Conservation (phyloP, 352 stramenopile species). For the Phytophthora gonapodyides region DNA sequence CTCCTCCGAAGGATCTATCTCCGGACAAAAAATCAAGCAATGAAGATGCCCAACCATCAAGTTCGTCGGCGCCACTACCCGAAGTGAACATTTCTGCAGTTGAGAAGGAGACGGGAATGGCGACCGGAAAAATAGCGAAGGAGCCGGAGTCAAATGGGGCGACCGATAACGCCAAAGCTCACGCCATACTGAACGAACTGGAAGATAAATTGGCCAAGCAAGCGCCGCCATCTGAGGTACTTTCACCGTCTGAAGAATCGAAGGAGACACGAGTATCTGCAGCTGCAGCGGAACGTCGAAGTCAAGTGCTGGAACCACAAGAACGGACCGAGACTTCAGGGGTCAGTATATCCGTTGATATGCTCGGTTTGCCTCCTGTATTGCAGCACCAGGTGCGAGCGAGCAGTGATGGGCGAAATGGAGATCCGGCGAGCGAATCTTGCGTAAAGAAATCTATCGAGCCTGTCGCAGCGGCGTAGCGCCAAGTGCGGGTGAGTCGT, state of each 20-base stretch:
- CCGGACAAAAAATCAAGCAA: conserved; percentile 14
- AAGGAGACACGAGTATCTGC: neutral
- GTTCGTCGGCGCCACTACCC: neutral
- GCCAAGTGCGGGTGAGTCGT: conserved; percentile 35
- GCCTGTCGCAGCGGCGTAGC: conserved; percentile 29
- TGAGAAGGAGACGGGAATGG: conserved; percentile 1
- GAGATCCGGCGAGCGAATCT: conserved; percentile 30
- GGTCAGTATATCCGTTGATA: conserved; percentile 43
- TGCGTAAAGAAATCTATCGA: conserved; percentile 47
- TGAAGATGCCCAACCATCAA: conserved; percentile 5
- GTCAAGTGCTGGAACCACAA: conserved; percentile 10
- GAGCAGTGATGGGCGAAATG: conserved; percentile 34
- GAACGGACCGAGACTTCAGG: conserved; percentile 20
- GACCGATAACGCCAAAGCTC: conserved; percentile 1
- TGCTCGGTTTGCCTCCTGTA: conserved; percentile 26
- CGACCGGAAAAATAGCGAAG: neutral
- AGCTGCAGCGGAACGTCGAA: neutral
- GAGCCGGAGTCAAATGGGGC: conserved; percentile 1
- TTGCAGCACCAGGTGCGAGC: conserved; percentile 27
- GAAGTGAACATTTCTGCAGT: conserved; percentile 12
- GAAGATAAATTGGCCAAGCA: conserved; percentile 7
- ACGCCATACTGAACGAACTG: conserved; percentile 6
- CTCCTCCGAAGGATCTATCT: conserved; percentile 8
- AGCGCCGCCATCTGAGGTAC: neutral
- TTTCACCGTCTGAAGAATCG: conserved; percentile 5